phyloP scores from a whole-genome alignment of 371 early-diverging fungal species.

The Apophysomyces trapeziformis region DNA sequence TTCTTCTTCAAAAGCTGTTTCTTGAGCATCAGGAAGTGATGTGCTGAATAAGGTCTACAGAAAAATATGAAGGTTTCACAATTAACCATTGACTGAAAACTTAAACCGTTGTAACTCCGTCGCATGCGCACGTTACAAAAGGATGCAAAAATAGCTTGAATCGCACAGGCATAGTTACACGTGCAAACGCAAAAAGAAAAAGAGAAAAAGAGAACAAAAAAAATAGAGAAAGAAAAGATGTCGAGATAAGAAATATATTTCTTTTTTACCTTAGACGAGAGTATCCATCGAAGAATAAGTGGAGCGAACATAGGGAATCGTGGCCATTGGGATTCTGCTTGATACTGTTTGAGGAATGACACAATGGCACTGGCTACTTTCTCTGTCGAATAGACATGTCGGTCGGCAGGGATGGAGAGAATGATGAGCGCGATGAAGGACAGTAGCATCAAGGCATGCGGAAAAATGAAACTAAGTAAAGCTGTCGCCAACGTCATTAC shows the following conservation, averaged over 20 bases:
- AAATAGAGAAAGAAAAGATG: not conserved
- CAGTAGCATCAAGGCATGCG: constrained; percentile 19
- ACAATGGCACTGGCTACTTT: not conserved
- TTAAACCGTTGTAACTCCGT: constrained; percentile 17
- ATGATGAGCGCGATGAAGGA: constrained; percentile 14
- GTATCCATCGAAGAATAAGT: not conserved
- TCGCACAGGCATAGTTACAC: constrained; percentile 5
- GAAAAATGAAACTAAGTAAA: not conserved
- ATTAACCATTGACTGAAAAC: not conserved
- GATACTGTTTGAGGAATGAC: not conserved
- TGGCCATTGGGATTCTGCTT: not conserved
- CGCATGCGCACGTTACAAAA: constrained; percentile 4
- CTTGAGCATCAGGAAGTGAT: constrained; percentile 50
- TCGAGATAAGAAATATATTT: no score
- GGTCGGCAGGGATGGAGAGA: constrained; percentile 15
- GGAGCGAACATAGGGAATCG: not conserved
- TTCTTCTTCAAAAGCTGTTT: constrained; percentile 61
- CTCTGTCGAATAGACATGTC: not conserved
- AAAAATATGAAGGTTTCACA: not conserved
- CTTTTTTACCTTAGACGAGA: not conserved
- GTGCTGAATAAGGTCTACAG: constrained; percentile 46
- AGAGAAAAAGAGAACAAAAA: not conserved
- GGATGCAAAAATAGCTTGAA: constrained; percentile 6
- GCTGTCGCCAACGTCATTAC: constrained; percentile 2
- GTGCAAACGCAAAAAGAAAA: not conserved